Base-by-base conservation (phyloP, 1,284 basidiomycete species). In the Afroboletus lepidellus region DNA sequence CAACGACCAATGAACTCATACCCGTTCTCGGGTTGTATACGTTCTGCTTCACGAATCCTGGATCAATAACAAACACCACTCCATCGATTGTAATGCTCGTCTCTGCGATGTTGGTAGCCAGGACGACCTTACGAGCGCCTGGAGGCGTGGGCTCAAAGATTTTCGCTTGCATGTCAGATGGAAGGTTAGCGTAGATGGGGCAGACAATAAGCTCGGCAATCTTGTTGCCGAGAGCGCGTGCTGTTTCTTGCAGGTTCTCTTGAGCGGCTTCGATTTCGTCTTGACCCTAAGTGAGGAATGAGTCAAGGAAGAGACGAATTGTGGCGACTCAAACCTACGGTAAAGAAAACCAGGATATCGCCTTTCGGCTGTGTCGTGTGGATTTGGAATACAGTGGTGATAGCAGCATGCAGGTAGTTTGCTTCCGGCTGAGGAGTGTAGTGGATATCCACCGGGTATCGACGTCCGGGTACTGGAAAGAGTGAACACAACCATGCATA, bases 61-160 rank as follows among this genome's bases (percentile, higher is more conserved):
- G 94, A 68, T 98, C 95, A 60, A 98, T 98, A 41, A 98, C 95
- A 69, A 96, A 98, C 4, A 98, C 94, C 6, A 98, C 94, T 25
- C 95, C 95, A 55, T 98, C 94, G 60, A 98, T 98, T 2, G 95
- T 98, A 65, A 98, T 97, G 8, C 92, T 95, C 1, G 95, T 98
- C 72, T 98, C 95, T 24, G 97, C 97, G 60, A 99, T 99, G 69
- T 99, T 99, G 27, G 97, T 99, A 1, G 97, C 97, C 34, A 99
- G 77, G 16, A 99, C 96, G 45, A 98, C 94, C 72, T 99, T 99
- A 50, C 97, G 79, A 16, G 97, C 92, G 11, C 94, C 94, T 53
- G 92, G 90, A 0, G 97, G 96, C 8, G 97, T 99, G 2, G 96
- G 95, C 71, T 99, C 97, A 70, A 99, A 99, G 57, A 99, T 99